Evolutionary conservation across 306 rosid species (phyloP).

Genomic region (Lathyrus oleraceus): DNA sequence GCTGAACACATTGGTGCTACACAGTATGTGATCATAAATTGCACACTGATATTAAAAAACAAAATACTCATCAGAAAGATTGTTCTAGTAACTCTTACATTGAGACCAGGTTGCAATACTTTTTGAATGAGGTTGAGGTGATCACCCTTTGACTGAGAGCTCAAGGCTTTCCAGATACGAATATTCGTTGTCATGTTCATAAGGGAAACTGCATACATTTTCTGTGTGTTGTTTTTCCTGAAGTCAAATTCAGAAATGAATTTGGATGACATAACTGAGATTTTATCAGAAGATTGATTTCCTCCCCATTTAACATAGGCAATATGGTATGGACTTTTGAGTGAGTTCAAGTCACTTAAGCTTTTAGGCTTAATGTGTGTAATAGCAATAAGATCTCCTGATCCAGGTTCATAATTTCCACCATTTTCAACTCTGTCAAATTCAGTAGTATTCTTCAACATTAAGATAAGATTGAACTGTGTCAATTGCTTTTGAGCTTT

Average conservation of each 20-base stretch:
- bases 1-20: too few species aligned
- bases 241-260: background rate
- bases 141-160: slow-evolving; percentile 8
- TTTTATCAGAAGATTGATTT: background rate
- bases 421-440: background rate
- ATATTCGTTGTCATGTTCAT: slow-evolving; percentile 34
- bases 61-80: too few species aligned
- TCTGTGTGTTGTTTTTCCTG: background rate
- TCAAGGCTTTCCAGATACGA: slow-evolving; percentile 40
- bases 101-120: slow-evolving; percentile 31
- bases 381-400: slow-evolving; percentile 51
- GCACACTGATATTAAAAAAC: background rate
- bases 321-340: slow-evolving; percentile 22
- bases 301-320: slow-evolving; percentile 31
- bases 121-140: slow-evolving; percentile 27
- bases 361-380: slow-evolving; percentile 39
- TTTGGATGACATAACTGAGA: slow-evolving; percentile 20
- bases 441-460: background rate
- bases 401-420: slow-evolving; percentile 36
- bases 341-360: slow-evolving; percentile 35
- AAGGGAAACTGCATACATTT: slow-evolving; percentile 24
- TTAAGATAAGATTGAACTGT: background rate
- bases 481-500: background rate
- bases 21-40: background rate
- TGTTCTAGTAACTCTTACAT: slow-evolving; percentile 30